phyloP scores from a whole-genome alignment of 202 grass and related monocot species.

The Elaeis oleifera region DNA sequence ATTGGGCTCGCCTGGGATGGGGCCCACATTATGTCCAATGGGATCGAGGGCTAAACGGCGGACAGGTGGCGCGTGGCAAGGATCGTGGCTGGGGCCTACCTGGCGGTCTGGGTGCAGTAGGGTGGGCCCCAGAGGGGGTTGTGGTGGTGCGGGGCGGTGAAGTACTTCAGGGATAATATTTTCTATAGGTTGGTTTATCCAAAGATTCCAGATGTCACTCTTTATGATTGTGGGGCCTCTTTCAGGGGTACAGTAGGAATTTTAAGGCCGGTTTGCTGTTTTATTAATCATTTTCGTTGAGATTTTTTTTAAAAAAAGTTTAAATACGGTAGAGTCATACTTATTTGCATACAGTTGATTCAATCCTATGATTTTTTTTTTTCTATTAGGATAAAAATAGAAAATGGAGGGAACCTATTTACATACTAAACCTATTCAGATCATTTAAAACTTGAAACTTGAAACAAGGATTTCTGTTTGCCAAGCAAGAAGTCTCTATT shows the following conservation, averaged over 20 bases:
- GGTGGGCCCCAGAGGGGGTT: slow-evolving; percentile 15
- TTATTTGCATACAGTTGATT: too few relatives aligned
- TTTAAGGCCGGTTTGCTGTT: too few relatives aligned
- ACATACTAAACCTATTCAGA: too few relatives aligned
- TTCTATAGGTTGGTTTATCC: slow-evolving; percentile 55
- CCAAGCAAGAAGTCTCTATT: too few relatives aligned
- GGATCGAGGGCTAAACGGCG: slow-evolving; percentile 12
- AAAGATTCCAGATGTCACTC: slow-evolving; percentile 21
- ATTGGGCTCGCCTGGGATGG: slow-evolving; percentile 33
- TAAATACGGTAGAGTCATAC: too few relatives aligned
- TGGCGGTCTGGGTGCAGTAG: slow-evolving; percentile 43
- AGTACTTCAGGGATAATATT: slow-evolving; percentile 44
- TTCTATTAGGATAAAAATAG: too few relatives aligned
- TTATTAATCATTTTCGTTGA: too few relatives aligned
- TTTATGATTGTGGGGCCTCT: slow-evolving; percentile 50
- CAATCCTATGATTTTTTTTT: too few relatives aligned
- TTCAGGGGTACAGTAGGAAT: not conserved
- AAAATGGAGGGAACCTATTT: too few relatives aligned
- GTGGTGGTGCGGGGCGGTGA: slow-evolving; percentile 8
- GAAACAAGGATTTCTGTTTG: too few relatives aligned
- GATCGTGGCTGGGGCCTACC: slow-evolving; percentile 36
- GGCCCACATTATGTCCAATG: slow-evolving; percentile 4
- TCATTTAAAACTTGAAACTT: too few relatives aligned
- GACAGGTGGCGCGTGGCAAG: slow-evolving; percentile 31
- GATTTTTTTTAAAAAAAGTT: too few relatives aligned